Evolutionary conservation across 1,284 basidiomycete species (phyloP).

Genomic region (Pyrrhoderma lamaoense): DNA sequence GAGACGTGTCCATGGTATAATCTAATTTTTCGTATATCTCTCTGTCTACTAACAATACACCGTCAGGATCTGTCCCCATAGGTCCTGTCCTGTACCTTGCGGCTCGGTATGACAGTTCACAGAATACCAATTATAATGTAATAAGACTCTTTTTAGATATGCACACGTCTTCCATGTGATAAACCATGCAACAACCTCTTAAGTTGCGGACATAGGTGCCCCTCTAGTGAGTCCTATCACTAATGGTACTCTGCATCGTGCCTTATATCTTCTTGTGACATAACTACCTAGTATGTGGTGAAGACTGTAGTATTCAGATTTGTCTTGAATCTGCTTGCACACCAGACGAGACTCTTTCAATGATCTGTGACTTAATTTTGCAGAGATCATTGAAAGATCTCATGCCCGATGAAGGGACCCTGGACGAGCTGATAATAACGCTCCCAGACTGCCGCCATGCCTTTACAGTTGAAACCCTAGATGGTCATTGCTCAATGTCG

Average conservation of each 20-base stretch:
- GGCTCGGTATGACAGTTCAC: conserved; percentile 46
- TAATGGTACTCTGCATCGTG: conserved; percentile 9
- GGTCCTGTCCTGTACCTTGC: conserved; percentile 56
- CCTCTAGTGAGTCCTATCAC: conserved; percentile 63
- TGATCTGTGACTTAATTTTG: conserved; percentile 55
- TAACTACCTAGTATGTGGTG: conserved; percentile 65
- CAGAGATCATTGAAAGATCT: conserved; percentile 45
- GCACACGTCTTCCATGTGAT: conserved; percentile 62
- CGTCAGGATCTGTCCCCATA: conserved; percentile 45
- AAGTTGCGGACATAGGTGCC: conserved; percentile 56
- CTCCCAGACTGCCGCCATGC: conserved; percentile 53
- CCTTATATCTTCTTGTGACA: too few species aligned
- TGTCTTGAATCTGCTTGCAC: conserved; percentile 43
- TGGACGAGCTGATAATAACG: conserved; percentile 54
- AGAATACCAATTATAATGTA: neutral
- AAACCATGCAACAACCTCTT: conserved; percentile 41
- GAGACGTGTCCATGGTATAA: conserved; percentile 55
- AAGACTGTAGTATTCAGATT: conserved; percentile 50
- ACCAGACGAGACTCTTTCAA: conserved; percentile 29
- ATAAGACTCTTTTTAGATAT: conserved; percentile 39
- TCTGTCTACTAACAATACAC: too few species aligned
- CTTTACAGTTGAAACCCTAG: conserved; percentile 68
- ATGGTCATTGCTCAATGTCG: conserved; percentile 46
- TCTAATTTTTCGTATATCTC: too few species aligned
- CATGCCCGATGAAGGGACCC: conserved; percentile 31